Base-by-base conservation (phyloP, 768 basidiomycete species). In the Russula virescens region DNA sequence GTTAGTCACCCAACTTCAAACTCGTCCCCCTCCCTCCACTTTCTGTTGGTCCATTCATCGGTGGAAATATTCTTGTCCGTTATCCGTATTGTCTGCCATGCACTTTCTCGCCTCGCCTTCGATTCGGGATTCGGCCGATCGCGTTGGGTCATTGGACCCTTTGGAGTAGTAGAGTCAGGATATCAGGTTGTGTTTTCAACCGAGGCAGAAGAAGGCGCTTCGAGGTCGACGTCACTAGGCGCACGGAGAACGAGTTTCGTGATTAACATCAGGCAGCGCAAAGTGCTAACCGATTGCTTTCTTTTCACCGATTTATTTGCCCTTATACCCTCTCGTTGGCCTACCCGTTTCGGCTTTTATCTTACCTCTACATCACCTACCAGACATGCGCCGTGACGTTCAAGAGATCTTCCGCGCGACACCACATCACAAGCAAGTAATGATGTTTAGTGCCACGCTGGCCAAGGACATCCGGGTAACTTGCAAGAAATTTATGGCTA, bases 381-480 rank as follows among this genome's bases (percentile, higher is more conserved):
- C 85, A 99, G 97, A 98, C 88, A 99, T 99, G 97, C 96, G 97
- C 80, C 93, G 97, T 73, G 97, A 99, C 74, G 96, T 99, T 67
- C 97, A 99, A 86, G 97, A 99, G 80, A 98, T 99, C 71, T 99
- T 98, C 85, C 89, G 96, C 71, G 84, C 93, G 19, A 98, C 97
- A 21, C 97, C 97, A 55, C 96, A 97, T 76, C 94, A 97, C 83
- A 99, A 99, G 81, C 96, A 99, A 82, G 97, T 99, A 69, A 99
- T 99, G 97, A 99, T 99, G 97, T 99, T 99, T 82, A 96, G 94
- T 70, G 97, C 97, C 45, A 99, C 97, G 1, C 78, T 99, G 64
- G 86, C 93, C 61, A 98, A 99, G 80, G 97, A 98, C 68, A 96
- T 99, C 62, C 83, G 97, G 61, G 82, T 87, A 8, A 98, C 97